A percentile compares a stretch with the other conserved stretches of the same genome.
Conservation (phyloP, 306 rosid genomes). For the Medicago lupulina region DNA sequence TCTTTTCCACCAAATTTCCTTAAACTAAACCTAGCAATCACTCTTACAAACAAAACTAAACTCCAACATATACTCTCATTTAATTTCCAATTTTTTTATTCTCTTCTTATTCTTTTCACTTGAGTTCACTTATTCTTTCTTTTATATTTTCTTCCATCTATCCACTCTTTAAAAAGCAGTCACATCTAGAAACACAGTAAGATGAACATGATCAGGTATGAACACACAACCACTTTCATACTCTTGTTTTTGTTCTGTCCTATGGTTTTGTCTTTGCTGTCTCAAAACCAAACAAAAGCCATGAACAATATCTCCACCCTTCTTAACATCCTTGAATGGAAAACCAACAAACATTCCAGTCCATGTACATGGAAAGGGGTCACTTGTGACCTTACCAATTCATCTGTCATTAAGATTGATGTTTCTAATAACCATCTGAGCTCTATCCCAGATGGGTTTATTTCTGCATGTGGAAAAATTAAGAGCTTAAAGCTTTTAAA, state of each 20-base stretch:
- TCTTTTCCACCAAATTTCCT: too few relatives aligned
- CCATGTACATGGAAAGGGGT: constrained; percentile 81
- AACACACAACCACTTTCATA: constrained; percentile 29
- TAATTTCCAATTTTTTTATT: too few relatives aligned
- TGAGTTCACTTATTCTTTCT: too few relatives aligned
- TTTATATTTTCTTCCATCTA: too few relatives aligned
- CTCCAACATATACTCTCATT: too few relatives aligned
- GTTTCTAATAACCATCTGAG: constrained; percentile 52
- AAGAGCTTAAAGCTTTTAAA: constrained; percentile 54
- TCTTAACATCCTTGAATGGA: constrained; percentile 45
- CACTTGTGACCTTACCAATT: constrained; percentile 46
- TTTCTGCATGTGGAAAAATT: constrained; percentile 61
- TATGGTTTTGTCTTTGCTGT: constrained; percentile 54
- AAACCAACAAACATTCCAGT: constrained; percentile 45
- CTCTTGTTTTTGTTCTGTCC: constrained; percentile 49
- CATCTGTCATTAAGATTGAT: constrained; percentile 53
- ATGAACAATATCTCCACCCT: constrained; percentile 48
- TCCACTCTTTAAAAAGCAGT: neutral
- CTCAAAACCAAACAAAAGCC: constrained; percentile 53
- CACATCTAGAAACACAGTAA: neutral
- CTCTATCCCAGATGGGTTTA: constrained; percentile 57
- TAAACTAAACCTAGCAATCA: too few relatives aligned
- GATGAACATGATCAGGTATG: constrained; percentile 55
- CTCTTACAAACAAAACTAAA: too few relatives aligned
- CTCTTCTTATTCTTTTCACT: too few relatives aligned